These are phyloP conservation scores for Cladochytrium replicatum DNA, from an alignment of 192 early-diverging fungal species.

Conservation along the genomic window DNA sequence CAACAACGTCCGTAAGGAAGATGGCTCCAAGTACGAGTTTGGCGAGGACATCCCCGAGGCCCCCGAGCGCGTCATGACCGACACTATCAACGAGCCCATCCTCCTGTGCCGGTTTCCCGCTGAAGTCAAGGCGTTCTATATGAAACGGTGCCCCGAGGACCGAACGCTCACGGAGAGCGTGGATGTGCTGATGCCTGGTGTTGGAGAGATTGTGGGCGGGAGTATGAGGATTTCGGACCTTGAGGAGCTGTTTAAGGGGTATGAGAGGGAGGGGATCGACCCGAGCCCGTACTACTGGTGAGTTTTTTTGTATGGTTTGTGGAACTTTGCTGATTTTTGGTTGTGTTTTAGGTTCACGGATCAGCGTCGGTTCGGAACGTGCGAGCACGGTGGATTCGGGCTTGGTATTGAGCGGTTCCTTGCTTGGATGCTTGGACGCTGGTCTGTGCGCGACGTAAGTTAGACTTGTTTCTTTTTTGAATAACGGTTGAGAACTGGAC, in stretches of 20 bases:
- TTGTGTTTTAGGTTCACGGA: slow-evolving; percentile 58
- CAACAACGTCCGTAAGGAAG: slow-evolving; percentile 77
- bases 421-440: slow-evolving; percentile 89
- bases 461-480: slow-evolving; percentile 19
- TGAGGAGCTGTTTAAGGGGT: slow-evolving; percentile 69
- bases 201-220: slow-evolving; percentile 98
- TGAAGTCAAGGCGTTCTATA: slow-evolving; percentile 98
- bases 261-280: slow-evolving; percentile 85
- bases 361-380: slow-evolving; percentile 96
- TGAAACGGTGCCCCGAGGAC: slow-evolving; percentile 86
- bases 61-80: slow-evolving; percentile 98
- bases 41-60: slow-evolving; percentile 99
- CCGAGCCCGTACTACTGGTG: slow-evolving; percentile 97
- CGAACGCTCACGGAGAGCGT: slow-evolving; percentile 84
- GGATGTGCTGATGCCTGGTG: slow-evolving; percentile 94
- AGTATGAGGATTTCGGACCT: slow-evolving; percentile 92
- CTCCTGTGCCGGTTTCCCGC: slow-evolving; percentile 93
- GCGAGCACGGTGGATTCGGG: slow-evolving; percentile 95
- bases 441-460: slow-evolving; percentile 88
- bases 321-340: slow-evolving; percentile 3
- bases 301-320: slow-evolving; percentile 13
- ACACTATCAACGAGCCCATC: slow-evolving; percentile 90
- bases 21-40: slow-evolving; percentile 82
- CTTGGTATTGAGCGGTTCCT: slow-evolving; percentile 95
- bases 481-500: too few species aligned